Evolutionary conservation across 2,329 filamentous ascomycete species (phyloP), one percentile per base, ranked within the genome.

Genomic region (Cercospora sp.): DNA sequence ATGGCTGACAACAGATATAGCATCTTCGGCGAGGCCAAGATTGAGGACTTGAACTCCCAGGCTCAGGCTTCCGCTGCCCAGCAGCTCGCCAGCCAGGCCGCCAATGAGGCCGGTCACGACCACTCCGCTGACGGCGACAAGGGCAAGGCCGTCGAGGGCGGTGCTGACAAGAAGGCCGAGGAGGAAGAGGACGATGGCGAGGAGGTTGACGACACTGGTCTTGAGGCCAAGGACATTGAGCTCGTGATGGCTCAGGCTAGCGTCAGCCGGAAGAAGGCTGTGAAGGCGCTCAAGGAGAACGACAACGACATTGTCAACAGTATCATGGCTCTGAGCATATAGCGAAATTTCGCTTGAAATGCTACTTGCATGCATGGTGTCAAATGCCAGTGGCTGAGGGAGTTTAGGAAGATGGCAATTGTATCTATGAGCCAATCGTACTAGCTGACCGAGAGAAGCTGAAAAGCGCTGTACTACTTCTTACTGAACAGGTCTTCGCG

Each of bases 281-380:
- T 99, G 86, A 99, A 98, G 86, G 95, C 96, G 66, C 87, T 99
- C 80, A 94, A 93, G 87, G 95, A 98, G 87, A 99, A 99, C 81
- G 94, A 98, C 85, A 97, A 98, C 79, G 95, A 99, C 81, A 99
- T 99, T 85, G 95, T 99, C 87, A 99, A 99, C 88, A 97, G 95
- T 77, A 99, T 99, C 86, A 99, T 99, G 95, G 94, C 94, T 76
- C 85, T 99, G 72, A 85, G 83, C 78, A 85, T 85, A 84, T 86
- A 72, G 68, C 59, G 36, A 28, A 16, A 26, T 28, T 18, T 12
- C 31, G 5, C 12, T 9, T 28, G 18, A 36, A 36, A 20, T 30
- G 31, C 16, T 39, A 45, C 42, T 55, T 18, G 48, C 20, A 42
- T 33, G 45, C 26, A 45, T 63, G 48, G n/a, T 48, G 28, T 63